Conservation (phyloP, 768 basidiomycete species). For the Neoboletus brunneissimus region DNA sequence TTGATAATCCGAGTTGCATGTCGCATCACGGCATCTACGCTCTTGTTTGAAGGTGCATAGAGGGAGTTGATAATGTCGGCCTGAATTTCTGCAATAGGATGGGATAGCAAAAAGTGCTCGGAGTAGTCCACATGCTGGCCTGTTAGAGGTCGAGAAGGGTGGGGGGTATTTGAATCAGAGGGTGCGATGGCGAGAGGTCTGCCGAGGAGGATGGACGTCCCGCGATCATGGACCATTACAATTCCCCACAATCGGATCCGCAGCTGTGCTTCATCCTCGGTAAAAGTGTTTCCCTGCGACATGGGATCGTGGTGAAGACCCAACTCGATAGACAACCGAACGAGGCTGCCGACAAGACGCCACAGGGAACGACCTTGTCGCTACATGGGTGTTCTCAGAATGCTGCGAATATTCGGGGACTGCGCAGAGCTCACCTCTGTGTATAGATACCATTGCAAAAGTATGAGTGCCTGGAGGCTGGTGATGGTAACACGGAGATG, state of each 20-base stretch:
- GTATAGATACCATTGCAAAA: constrained; percentile 88
- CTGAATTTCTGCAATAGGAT: constrained; percentile 78
- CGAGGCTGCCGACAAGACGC: constrained; percentile 84
- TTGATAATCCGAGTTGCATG: constrained; percentile 79
- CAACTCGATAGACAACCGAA: constrained; percentile 77
- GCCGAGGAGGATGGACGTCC: constrained; percentile 83
- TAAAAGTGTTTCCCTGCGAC: constrained; percentile 57
- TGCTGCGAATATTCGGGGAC: not conserved
- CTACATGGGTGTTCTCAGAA: constrained; percentile 37
- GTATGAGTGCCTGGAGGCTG: constrained; percentile 78
- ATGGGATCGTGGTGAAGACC: constrained; percentile 86
- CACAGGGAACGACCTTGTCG: constrained; percentile 87
- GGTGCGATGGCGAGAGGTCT: constrained; percentile 81
- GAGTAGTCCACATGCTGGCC: constrained; percentile 51
- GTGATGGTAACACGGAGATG: constrained; percentile 80
- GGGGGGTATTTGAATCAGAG: constrained; percentile 79
- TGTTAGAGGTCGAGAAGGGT: constrained; percentile 47
- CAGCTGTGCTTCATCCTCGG: constrained; percentile 71
- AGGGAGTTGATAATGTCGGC: constrained; percentile 87
- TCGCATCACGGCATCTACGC: constrained; percentile 66
- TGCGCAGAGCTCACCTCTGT: constrained; percentile 57
- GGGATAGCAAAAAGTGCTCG: constrained; percentile 76
- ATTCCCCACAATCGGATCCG: constrained; percentile 84
- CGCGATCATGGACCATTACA: constrained; percentile 82
- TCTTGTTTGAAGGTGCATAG: constrained; percentile 72